Evolutionary conservation across 2,329 filamentous ascomycete genomes (phyloP).

Genomic region (Neofusicoccum ribis): DNA sequence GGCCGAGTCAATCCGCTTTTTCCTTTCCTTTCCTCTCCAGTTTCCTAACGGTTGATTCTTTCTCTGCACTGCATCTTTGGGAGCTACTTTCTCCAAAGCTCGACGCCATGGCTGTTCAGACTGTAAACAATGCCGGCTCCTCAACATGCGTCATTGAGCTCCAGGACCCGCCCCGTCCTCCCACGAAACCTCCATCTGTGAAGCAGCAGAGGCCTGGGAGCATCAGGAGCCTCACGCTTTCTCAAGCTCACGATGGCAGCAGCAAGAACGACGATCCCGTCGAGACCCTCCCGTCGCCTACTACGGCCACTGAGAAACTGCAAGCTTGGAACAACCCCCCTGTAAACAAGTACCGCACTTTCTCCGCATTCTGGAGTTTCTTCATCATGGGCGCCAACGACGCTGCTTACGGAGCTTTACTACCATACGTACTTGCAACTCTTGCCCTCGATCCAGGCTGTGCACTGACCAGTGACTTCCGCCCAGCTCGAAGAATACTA

Average conservation of each 20-base stretch:
- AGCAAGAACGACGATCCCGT: slow-evolving; percentile 28
- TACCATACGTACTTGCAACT: slow-evolving; percentile 46
- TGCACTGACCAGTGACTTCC: slow-evolving; percentile 36
- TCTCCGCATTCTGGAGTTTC: slow-evolving; percentile 62
- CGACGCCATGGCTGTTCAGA: slow-evolving; percentile 12
- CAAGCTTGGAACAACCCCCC: slow-evolving; percentile 66
- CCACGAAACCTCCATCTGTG: slow-evolving; percentile 23
- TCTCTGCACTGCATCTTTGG: neutral
- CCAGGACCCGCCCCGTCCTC: slow-evolving; percentile 23
- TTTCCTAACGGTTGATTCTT: too few relatives aligned
- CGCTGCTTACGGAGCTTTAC: slow-evolving; percentile 60
- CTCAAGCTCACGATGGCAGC: neutral
- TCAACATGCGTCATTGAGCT: slow-evolving; percentile 39
- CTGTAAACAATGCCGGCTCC: slow-evolving; percentile 32
- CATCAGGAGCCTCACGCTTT: slow-evolving; percentile 10
- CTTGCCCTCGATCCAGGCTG: neutral
- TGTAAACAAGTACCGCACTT: slow-evolving; percentile 59
- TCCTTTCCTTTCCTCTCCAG: neutral
- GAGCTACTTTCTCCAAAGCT: neutral
- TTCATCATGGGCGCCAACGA: slow-evolving; percentile 70
- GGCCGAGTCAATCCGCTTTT: neutral
- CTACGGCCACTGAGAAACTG: slow-evolving; percentile 41
- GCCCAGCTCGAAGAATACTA: slow-evolving; percentile 59
- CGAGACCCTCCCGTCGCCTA: slow-evolving; percentile 48
- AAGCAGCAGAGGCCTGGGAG: slow-evolving; percentile 20